Base-by-base conservation (phyloP, 805 yeast species). In the Wickerhamiella siamensis region DNA sequence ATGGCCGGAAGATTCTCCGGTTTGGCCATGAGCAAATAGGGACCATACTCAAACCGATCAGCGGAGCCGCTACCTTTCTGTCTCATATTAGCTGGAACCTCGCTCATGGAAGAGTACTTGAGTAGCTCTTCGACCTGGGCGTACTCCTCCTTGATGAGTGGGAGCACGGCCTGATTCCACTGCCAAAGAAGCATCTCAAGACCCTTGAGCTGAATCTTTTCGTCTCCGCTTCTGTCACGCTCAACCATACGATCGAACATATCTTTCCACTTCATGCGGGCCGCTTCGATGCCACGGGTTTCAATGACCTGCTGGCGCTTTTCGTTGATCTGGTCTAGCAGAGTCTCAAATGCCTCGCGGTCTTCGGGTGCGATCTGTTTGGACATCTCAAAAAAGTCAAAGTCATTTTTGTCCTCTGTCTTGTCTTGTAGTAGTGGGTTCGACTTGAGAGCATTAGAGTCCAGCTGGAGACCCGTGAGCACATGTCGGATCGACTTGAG, bases 261-360 rank as follows among this genome's bases (percentile, higher is more conserved):
- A 51, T 83, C 93, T 56, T 75, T 78, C 98, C 98, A 88, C 58
- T 82, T 79, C 53, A 79, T 83, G 47, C 73, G 75, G 0, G 97
- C 94, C 1, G 88, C 87, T 48, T 81, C 87, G 1, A 82, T 66
- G 2, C 94, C 88, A 44, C 80, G 71, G 16, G 74, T 65, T 60
- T 91, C 98, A 26, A 91, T 57, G 24, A 71, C 71, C 36, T 72
- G 65, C 58, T 91, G 95, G 56, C 98, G 74, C 20, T 73, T 74
- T 43, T 72, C 73, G 50, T 91, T 87, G 50, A 79, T 73, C 2
- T 67, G 59, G 47, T 84, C 87, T 38, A 91, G 60, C 0, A 77
- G 71, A 16, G 63, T 65, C 52, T 83, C 81, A 57, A 87, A 88
- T 43, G 59, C 55, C 4, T 39, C 53, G 36, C 64, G 60, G 4